Base-by-base conservation (phyloP, 192 early-diverging fungal species). In the Coemansia sp. region DNA sequence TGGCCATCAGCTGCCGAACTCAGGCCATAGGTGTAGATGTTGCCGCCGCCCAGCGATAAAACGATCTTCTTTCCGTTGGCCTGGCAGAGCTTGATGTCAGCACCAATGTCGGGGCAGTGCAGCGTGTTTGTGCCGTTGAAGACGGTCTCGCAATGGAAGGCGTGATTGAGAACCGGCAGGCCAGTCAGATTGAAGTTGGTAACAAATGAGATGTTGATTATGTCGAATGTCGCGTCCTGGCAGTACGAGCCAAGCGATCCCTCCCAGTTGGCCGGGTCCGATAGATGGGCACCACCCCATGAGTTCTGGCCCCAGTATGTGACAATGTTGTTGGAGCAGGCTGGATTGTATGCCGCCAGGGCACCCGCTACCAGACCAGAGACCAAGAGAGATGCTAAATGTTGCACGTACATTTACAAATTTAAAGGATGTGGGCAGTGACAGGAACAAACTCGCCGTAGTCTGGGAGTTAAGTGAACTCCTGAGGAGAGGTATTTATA, bases 21-120 rank as follows among this genome's bases (percentile, higher is more conserved):
- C 28, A 92, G 82, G 0, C 86, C 85, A 46, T 90, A 92, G 1
- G 84, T 73, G 59, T 88, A 89, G n/a, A 86, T 78, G 40, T 88
- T 86, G 19, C 87, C 87, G 33, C 88, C 90, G 53, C 92, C 90
- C 13, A 95, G 84, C 2, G 91, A 90, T 26, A 95, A 77, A 10
- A 94, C 70, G 35, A 94, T 67, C 52, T 89, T 91, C 66, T 93
- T 93, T 26, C 92, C 92, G 43, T 85, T 79, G 0, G 58, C 72
- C 66, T 95, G 94, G 71, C 94, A 94, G 17, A 73, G 66, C 66
- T 89, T 86, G 46, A 95, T 90, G 32, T 91, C 94, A 35, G 46
- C 59, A 16, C 86, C 91, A 47, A 93, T 87, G 13, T 85, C 68
- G 11, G 89, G 88, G 63, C 94, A 94, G 57, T 87, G 79, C 28